A percentile compares a stretch with the other conserved stretches of the same genome.
Conservation (phyloP, 345 rosid genomes). For the Bretschneidera sinensis region DNA sequence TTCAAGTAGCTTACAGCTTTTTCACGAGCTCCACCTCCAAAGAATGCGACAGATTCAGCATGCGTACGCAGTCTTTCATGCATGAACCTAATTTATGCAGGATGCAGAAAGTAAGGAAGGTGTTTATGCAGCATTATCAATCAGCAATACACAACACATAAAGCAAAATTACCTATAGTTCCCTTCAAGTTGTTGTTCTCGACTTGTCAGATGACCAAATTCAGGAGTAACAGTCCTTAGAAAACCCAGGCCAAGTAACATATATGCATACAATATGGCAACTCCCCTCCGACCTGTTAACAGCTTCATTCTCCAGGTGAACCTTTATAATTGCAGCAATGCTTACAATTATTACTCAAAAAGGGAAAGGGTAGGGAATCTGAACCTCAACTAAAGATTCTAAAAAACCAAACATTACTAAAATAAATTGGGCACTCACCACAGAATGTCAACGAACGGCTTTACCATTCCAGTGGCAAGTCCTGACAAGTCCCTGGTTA, state of each 20-base stretch:
- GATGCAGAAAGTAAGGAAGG: constrained; percentile 13
- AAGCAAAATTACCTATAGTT: constrained; percentile 62
- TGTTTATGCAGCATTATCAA: constrained; percentile 9
- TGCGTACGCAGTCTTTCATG: constrained; percentile 94
- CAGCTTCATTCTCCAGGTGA: constrained; percentile 99
- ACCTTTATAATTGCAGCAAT: constrained; percentile 45
- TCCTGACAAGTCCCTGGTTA: constrained; percentile 79
- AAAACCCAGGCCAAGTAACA: constrained; percentile 94
- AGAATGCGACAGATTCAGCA: constrained; percentile 99
- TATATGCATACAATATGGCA: constrained; percentile 84
- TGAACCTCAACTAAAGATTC: constrained; percentile 7
- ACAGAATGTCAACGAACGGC: constrained; percentile 91
- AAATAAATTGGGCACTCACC: constrained; percentile 48
- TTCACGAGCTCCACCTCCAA: constrained; percentile 99
- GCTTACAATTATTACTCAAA: constrained; percentile 14
- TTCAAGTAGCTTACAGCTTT: constrained; percentile 66
- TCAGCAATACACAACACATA: constrained; percentile 8
- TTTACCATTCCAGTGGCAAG: constrained; percentile 97
- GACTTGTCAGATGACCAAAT: constrained; percentile 84
- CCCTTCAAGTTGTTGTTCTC: constrained; percentile 90
- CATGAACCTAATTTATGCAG: constrained; percentile 70
- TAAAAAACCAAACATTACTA: constrained; percentile 7
- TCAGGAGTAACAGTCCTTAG: constrained; percentile 88
- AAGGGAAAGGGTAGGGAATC: constrained; percentile 3
- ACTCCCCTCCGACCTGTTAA: constrained; percentile 95